Conservation (phyloP, 352 stramenopile genomes). For the Phytophthora aleatoria region DNA sequence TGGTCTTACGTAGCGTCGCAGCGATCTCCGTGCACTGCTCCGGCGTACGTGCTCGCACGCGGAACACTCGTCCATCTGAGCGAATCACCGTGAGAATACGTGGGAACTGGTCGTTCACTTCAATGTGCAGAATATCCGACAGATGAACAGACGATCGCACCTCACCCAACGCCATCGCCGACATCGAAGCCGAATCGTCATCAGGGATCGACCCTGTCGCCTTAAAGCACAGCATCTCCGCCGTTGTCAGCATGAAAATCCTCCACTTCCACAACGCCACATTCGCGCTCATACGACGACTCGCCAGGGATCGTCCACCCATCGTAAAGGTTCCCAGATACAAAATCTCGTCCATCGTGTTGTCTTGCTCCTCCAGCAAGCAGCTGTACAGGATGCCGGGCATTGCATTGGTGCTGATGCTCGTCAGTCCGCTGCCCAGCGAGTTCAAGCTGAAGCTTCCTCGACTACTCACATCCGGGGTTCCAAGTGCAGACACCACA, state of each 20-base stretch:
- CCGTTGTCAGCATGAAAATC: conserved; percentile 76
- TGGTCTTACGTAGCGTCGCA: conserved; percentile 50
- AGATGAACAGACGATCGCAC: conserved; percentile 72
- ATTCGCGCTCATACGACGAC: conserved; percentile 71
- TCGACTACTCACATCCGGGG: conserved; percentile 16
- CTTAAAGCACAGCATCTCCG: conserved; percentile 83
- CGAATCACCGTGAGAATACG: conserved; percentile 79
- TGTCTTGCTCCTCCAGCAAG: conserved; percentile 76
- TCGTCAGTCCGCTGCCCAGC: conserved; percentile 22
- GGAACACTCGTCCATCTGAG: conserved; percentile 73
- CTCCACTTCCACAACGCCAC: conserved; percentile 82
- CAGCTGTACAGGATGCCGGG: conserved; percentile 77
- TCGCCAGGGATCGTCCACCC: conserved; percentile 70
- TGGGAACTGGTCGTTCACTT: conserved; percentile 72
- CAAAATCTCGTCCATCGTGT: conserved; percentile 77
- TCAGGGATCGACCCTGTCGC: conserved; percentile 39
- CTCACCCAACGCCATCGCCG: conserved; percentile 60
- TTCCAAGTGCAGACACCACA: conserved; percentile 1
- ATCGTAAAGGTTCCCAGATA: conserved; percentile 83
- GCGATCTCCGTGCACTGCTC: conserved; percentile 73
- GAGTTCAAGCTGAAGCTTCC: conserved; percentile 39
- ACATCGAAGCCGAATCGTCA: conserved; percentile 29
- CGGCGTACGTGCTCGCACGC: conserved; percentile 64
- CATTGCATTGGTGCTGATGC: conserved; percentile 31
- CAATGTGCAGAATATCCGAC: conserved; percentile 80